Base-by-base conservation (phyloP, 306 rosid genomes). In the Phaseolus lunatus region DNA sequence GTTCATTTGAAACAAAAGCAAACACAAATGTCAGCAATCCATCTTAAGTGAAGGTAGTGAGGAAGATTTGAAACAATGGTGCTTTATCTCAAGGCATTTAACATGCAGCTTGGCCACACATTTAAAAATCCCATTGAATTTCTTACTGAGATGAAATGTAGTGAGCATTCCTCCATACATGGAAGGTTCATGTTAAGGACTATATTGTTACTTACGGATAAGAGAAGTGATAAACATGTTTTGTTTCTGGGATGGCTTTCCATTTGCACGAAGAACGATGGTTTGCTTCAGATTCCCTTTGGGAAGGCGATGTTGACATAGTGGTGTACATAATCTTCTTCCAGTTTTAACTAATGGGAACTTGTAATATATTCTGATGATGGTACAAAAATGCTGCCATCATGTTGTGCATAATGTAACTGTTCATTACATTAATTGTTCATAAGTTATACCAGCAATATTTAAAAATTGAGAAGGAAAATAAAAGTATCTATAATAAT, bases 21-120 rank as follows among this genome's bases (percentile, higher is more conserved):
- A 54, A 61, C 73, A 26, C 76, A 47, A 82, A 75, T 53, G 73
- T 72, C 15, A 27, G 49, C 16, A 74, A 68, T 82, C 73, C 24
- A 16, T 50, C 85, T 53, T 80, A 87, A 75, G 61, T 77, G 45
- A 35, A 72, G 48, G 66, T 31, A 20, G 23, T 7, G 29, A 44
- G 47, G 53, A 54, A 45, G 78, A 49, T 70, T 58, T 29, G 73
- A 54, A 71, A 67, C 62, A 15, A 7, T 5, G 52, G 10, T 50
- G 23, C 29, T 11, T 76, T 77, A 53, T 50, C 71, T 44, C 68
- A 73, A 70, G 29, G 65, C 65, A 22, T 31, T 16, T 86, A 47
- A 33, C 41, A n/a, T 7, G 74, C 24, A 58, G 57, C 73, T 39
- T 67, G 15, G 33, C 64, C 70, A 66, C 22, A 65, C 22, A 22